A percentile compares a stretch with the other conserved stretches of the same genome.
Conservation (phyloP, 352 stramenopile species). For the Albugo laibachii region DNA sequence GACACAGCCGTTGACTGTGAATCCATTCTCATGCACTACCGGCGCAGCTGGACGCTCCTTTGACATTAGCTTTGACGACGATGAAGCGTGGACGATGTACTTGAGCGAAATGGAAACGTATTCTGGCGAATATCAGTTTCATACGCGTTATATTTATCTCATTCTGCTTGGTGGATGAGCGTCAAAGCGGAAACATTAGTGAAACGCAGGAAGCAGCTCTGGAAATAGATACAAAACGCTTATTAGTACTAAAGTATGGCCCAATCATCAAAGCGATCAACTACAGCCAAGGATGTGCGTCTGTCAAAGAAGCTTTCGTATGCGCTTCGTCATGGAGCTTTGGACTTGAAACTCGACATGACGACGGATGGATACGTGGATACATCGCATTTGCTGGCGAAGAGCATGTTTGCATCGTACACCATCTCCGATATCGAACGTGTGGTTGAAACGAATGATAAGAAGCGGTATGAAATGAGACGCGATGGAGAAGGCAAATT, state of each 20-base stretch:
- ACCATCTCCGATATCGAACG: constrained; percentile 36
- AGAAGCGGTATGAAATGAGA: constrained; percentile 56
- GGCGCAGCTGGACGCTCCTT: constrained; percentile 38
- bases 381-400: constrained; percentile 21
- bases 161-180: too few relatives aligned
- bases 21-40: constrained; percentile 45
- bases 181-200: too few relatives aligned
- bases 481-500: constrained; percentile 22
- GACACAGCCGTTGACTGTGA: constrained; percentile 64
- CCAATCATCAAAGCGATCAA: background rate
- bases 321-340: constrained; percentile 47
- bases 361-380: constrained; percentile 42
- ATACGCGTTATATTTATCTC: too few relatives aligned
- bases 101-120: too few relatives aligned
- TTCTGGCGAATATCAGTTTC: too few relatives aligned
- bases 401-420: constrained; percentile 30
- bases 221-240: too few relatives aligned
- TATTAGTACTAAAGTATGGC: too few relatives aligned
- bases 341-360: constrained; percentile 49
- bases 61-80: constrained; percentile 25
- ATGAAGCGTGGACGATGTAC: too few relatives aligned
- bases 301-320: constrained; percentile 64
- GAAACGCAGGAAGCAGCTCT: too few relatives aligned
- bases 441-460: constrained; percentile 39
- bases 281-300: constrained; percentile 13